Base-by-base conservation (phyloP, 805 yeast genomes). In the Lachancea cidri region DNA sequence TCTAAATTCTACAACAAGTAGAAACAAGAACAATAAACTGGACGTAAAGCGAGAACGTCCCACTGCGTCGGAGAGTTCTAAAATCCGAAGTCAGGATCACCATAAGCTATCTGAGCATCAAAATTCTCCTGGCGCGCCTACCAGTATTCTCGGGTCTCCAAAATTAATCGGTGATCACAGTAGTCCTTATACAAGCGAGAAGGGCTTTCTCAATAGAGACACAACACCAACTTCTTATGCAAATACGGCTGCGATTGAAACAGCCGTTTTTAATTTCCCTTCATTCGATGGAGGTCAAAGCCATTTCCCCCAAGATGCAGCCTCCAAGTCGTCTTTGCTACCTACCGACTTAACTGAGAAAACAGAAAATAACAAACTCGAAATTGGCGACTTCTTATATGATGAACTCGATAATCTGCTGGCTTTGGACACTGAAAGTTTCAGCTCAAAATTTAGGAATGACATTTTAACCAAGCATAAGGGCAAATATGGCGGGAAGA, bases 321-420 rank as follows among this genome's bases (percentile, higher is more conserved):
- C 7, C 11, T 7, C 11, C 7, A 22, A 11, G 11, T 22, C 27
- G 27, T 22, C 27, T 7, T 11, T 22, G 11, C 27, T 22, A 11
- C 11, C 27, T 7, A 11, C 27, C 7, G 27, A 22, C 7, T 11
- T 22, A 22, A 7, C 27, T 22, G 27, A 22, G 7, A 7, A 11
- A 22, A 22, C 27, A 22, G 27, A 22, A 22, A 22, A 11, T 11
- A 11, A 22, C 7, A 22, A 22, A 11, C 11, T 22, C 7, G 27
- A 22, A 7, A 11, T 22, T 11, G 33, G 17, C 7, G 33, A 29
- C n/a, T 29, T 29, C 8, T n/a, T 35, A 29, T 35, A n/a, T n/a
- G 37, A 35, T 20, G 29, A 35, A 15, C 14, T 35, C 6, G 30
- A 35, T 15, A 18, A 7, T 7, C 20, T 35, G 5, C 30, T 35